A percentile compares a stretch with the other conserved stretches of the same genome.
Evolutionary conservation across 192 early-diverging fungal genomes (phyloP).

Genomic region (Backusella luteola): DNA sequence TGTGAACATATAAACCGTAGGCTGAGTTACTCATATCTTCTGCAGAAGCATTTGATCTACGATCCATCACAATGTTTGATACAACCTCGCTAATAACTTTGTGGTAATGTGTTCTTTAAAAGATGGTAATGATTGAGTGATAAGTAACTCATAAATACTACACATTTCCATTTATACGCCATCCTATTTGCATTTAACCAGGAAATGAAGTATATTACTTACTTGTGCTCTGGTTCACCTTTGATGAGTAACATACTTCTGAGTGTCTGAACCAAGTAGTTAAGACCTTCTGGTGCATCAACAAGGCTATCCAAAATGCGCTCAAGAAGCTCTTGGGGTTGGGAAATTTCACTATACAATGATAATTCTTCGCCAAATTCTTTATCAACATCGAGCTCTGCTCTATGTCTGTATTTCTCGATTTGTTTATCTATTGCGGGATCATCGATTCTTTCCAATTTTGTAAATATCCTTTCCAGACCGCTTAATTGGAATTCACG

Average conservation of each 20-base stretch:
- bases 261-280: constrained; percentile 65
- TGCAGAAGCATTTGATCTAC: constrained; percentile 37
- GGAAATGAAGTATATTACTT: constrained; percentile 34
- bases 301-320: constrained; percentile 59
- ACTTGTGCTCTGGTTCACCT: constrained; percentile 65
- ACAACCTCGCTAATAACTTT: constrained; percentile 72
- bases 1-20: constrained; percentile 66
- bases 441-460: constrained; percentile 50
- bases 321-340: constrained; percentile 70
- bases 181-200: no score
- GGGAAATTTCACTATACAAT: constrained; percentile 62
- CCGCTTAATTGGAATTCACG: constrained; percentile 72
- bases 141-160: neutral
- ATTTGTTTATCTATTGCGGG: constrained; percentile 31
- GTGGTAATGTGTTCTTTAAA: constrained; percentile 63
- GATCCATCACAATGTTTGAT: constrained; percentile 75
- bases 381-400: constrained; percentile 31
- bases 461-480: constrained; percentile 56
- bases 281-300: constrained; percentile 55
- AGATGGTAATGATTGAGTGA: neutral
- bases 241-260: constrained; percentile 72
- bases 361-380: constrained; percentile 52
- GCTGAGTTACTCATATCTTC: constrained; percentile 57
- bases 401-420: constrained; percentile 17
- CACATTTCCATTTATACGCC: neutral